Conservation (phyloP, 2,329 filamentous ascomycete species). For the Phialophora expanda region DNA sequence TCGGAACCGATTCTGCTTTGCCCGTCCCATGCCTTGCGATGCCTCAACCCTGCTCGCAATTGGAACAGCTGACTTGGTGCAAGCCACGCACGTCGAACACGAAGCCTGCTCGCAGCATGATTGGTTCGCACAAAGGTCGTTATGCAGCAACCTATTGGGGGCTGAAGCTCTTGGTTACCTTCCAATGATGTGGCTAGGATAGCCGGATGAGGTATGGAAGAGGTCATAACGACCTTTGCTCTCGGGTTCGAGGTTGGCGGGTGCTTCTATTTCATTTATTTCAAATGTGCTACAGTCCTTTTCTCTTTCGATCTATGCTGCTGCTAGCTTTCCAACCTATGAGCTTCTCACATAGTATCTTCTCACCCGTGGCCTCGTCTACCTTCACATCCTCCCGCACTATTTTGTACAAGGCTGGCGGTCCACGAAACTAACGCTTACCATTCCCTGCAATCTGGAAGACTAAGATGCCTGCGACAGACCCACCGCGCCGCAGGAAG, state of each 20-base stretch:
- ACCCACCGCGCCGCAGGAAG: constrained; percentile 3
- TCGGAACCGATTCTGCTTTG: too few species aligned
- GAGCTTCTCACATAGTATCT: not conserved
- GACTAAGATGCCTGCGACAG: not conserved
- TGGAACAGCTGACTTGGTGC: too few species aligned
- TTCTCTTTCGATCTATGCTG: not conserved
- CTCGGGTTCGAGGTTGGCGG: not conserved
- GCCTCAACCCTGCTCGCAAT: too few species aligned
- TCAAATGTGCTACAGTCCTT: not conserved
- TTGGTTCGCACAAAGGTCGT: constrained; percentile 16
- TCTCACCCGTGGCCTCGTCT: not conserved
- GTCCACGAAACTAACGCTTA: not conserved
- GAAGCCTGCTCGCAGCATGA: not conserved
- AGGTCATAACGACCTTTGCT: constrained; percentile 5
- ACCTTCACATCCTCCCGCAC: not conserved
- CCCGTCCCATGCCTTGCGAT: too few species aligned
- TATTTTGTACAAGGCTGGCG: not conserved
- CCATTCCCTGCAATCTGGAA: not conserved
- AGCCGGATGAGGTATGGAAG: constrained; percentile 1
- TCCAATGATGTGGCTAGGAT: not conserved
- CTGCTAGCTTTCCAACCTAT: not conserved
- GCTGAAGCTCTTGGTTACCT: not conserved
- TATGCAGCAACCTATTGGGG: not conserved
- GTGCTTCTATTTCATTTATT: not conserved
- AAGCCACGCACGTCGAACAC: too few species aligned